Evolutionary conservation across 176 grass and related monocot genomes (phyloP).

Genomic region (Raddia distichophylla): DNA sequence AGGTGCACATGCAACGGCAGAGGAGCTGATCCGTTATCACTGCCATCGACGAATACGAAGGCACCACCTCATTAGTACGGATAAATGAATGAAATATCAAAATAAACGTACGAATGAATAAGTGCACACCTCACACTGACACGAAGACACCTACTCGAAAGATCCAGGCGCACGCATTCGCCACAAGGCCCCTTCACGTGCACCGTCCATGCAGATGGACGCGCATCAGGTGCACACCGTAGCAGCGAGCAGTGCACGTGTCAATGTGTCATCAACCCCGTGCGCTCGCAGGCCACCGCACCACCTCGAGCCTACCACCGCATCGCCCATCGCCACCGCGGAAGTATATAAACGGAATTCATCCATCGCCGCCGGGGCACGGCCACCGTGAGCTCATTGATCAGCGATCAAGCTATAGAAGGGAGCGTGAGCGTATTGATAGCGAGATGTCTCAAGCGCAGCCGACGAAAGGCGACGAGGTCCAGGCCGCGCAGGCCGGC

Average conservation of each 20-base stretch:
- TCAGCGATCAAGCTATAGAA: too few species aligned
- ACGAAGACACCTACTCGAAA: background rate
- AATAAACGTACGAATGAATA: too few species aligned
- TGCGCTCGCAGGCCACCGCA: background rate
- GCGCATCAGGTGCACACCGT: background rate
- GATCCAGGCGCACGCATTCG: background rate
- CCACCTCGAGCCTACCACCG: background rate
- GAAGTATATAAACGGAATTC: background rate
- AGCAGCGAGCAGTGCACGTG: background rate
- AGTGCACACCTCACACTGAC: background rate
- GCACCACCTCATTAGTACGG: too few species aligned
- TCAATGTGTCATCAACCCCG: background rate
- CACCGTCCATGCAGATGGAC: background rate
- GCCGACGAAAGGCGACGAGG: background rate
- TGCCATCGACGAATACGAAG: too few species aligned
- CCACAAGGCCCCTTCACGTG: background rate
- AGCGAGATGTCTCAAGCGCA: slow-evolving; percentile 29
- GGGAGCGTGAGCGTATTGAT: background rate
- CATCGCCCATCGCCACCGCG: background rate
- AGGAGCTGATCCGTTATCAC: too few species aligned
- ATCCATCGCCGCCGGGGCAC: background rate
- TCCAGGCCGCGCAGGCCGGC: background rate
- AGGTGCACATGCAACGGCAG: too few species aligned
- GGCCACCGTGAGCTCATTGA: background rate
- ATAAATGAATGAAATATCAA: too few species aligned